phyloP scores from a whole-genome alignment of 225 moss, liverwort and hornwort genomes.

The Rhytidiadelphus loreus region DNA sequence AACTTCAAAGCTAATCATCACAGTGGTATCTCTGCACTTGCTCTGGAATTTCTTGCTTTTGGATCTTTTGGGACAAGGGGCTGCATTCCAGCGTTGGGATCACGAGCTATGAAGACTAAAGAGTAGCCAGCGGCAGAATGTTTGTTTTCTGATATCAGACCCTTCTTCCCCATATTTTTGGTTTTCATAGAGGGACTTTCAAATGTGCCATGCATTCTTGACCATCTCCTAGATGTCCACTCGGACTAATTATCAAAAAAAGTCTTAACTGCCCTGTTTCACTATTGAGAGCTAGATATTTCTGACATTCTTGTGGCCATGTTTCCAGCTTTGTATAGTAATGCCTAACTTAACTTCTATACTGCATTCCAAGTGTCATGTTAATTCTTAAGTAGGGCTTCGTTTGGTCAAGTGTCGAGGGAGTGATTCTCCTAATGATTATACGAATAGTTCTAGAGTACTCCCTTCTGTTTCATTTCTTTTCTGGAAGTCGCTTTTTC shows the following conservation, averaged over 20 bases:
- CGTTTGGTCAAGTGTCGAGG: neutral
- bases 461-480: neutral
- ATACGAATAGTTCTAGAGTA: neutral
- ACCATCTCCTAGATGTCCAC: neutral
- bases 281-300: neutral
- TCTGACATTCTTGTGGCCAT: neutral
- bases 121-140: neutral
- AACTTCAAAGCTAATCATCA: neutral
- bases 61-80: neutral
- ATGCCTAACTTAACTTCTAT: neutral
- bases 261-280: neutral
- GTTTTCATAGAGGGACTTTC: neutral
- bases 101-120: neutral
- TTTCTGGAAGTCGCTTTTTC: neutral
- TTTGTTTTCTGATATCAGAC: neutral
- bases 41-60: constrained; percentile 4
- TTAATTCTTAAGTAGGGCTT: neutral
- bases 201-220: neutral
- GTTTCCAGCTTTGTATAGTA: neutral
- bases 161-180: neutral
- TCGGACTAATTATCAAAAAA: neutral
- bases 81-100: neutral
- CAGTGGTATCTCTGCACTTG: neutral
- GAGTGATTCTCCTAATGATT: neutral
- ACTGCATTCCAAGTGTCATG: neutral